phyloP scores from a whole-genome alignment of 2,329 filamentous ascomycete genomes.

The Colletotrichum sp. region DNA sequence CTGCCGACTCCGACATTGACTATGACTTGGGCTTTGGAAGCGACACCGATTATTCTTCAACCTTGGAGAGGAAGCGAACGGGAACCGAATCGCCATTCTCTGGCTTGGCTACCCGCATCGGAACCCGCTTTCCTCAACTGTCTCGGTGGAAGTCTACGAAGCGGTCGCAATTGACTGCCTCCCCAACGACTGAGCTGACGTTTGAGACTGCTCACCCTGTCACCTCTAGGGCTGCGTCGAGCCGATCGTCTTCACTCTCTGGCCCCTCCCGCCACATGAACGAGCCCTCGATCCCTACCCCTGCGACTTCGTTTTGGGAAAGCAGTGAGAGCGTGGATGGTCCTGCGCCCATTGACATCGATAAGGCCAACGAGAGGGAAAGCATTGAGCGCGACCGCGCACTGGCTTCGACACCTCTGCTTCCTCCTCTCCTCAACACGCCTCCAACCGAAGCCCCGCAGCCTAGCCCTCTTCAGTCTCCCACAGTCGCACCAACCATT shows the following conservation, averaged over 20 bases:
- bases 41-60: conserved; percentile 61
- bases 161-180: conserved; percentile 50
- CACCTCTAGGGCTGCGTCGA: conserved; percentile 69
- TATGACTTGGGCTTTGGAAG: conserved; percentile 73
- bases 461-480: conserved; percentile 86
- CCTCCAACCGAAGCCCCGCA: conserved; percentile 60
- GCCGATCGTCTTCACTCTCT: conserved; percentile 80
- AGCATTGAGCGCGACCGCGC: conserved; percentile 63
- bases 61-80: conserved; percentile 58
- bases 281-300: conserved; percentile 62
- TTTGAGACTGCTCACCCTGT: conserved; percentile 75
- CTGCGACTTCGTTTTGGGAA: conserved; percentile 68
- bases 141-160: conserved; percentile 55
- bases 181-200: conserved; percentile 80
- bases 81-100: conserved; percentile 64
- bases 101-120: conserved; percentile 69
- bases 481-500: conserved; percentile 71
- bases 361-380: conserved; percentile 52
- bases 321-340: conserved; percentile 59
- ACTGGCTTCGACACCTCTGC: conserved; percentile 79
- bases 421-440: conserved; percentile 79
- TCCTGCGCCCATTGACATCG: conserved; percentile 54
- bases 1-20: conserved; percentile 55
- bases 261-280: conserved; percentile 56
- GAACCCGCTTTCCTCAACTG: conserved; percentile 62